These are phyloP conservation scores for Botrytis galanthina DNA, from an alignment of 2,329 filamentous ascomycete species.

Conservation along the genomic window DNA sequence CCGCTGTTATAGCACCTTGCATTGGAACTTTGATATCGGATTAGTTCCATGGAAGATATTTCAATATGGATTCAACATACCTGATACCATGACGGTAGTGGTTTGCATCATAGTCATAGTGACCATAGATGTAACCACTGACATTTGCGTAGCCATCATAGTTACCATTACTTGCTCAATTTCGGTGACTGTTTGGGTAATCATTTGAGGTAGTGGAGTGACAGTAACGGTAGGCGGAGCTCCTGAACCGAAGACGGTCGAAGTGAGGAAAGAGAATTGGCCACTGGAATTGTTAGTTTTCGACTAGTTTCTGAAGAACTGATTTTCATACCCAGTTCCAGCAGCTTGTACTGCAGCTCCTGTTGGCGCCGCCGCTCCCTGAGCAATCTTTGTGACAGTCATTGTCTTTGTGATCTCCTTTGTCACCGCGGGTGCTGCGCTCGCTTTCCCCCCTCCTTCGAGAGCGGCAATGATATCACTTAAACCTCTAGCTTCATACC, in stretches of 20 bases:
- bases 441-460: constrained; percentile 22
- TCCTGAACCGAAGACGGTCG: constrained; percentile 40
- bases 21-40: background rate
- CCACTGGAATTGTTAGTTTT: constrained; percentile 27
- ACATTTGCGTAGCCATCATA: constrained; percentile 12
- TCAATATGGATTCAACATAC: background rate
- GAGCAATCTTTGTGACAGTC: constrained; percentile 41
- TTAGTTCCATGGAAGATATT: constrained; percentile 1
- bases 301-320: background rate
- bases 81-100: constrained; percentile 15
- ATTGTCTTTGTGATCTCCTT: constrained; percentile 25
- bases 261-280: constrained; percentile 42
- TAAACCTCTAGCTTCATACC: constrained; percentile 3
- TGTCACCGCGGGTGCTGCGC: background rate
- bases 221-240: constrained; percentile 40
- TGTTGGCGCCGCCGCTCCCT: constrained; percentile 28
- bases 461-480: constrained; percentile 29
- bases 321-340: constrained; percentile 15
- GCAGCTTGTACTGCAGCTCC: constrained; percentile 22
- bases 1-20: background rate
- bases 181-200: constrained; percentile 27
- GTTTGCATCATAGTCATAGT: constrained; percentile 25
- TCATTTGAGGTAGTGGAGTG: constrained; percentile 37
- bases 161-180: constrained; percentile 15
- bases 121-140: constrained; percentile 24